Conservation (phyloP, 768 basidiomycete genomes). For the Tylopilus rubrobrunneus region DNA sequence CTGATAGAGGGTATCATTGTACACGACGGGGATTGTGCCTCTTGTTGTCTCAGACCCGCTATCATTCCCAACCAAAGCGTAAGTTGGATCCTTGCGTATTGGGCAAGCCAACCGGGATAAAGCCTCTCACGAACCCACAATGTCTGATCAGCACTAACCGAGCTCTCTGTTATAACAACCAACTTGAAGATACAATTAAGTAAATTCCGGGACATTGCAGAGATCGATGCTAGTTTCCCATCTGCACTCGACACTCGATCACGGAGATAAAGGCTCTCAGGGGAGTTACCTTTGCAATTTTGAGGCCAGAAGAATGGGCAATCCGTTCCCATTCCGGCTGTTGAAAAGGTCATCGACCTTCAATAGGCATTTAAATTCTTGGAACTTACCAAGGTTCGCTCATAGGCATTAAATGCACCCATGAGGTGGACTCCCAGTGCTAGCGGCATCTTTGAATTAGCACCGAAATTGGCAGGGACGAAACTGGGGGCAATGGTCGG, state of each 20-base stretch:
- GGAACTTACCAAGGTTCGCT: background rate
- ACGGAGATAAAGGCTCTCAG: conserved; percentile 2
- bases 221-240: background rate
- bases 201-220: background rate
- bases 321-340: conserved; percentile 1
- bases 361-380: background rate
- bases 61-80: too few relatives aligned
- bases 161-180: background rate
- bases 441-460: conserved; percentile 1
- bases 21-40: too few relatives aligned
- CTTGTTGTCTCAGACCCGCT: too few relatives aligned
- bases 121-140: too few relatives aligned
- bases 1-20: too few relatives aligned
- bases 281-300: background rate
- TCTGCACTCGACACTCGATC: background rate
- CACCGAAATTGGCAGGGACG: conserved; percentile 1
- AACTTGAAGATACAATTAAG: background rate
- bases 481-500: background rate
- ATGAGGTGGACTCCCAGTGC: background rate
- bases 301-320: background rate
- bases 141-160: too few relatives aligned
- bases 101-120: too few relatives aligned
- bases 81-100: too few relatives aligned
- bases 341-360: background rate
- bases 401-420: background rate